phyloP scores from a whole-genome alignment of 257 asterid genomes.

The Euphrasia confusa region DNA sequence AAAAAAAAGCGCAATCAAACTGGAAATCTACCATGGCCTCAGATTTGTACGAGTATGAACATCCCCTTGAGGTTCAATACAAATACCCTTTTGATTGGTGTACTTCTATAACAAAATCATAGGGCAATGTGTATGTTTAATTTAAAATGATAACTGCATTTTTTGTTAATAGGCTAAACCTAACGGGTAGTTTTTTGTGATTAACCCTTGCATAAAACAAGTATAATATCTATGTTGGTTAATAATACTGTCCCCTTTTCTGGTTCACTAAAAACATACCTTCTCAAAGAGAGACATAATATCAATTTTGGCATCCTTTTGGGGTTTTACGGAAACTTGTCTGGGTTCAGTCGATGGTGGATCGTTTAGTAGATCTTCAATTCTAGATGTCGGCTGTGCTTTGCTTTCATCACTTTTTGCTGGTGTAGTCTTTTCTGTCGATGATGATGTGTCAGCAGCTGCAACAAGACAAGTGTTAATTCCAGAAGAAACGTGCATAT shows the following conservation, averaged over 20 bases:
- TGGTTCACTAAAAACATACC: constrained; percentile 39
- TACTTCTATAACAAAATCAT: no score
- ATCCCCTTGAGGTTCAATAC: background rate
- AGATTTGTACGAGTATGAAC: background rate
- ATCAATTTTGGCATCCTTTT: constrained; percentile 74
- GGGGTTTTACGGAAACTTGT: constrained; percentile 44
- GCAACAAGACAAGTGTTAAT: constrained; percentile 28
- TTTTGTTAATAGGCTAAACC: no score
- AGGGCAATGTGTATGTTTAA: no score
- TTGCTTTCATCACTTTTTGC: constrained; percentile 35
- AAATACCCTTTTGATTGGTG: no score
- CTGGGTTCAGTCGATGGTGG: constrained; percentile 53
- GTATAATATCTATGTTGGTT: no score
- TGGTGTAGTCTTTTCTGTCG: constrained; percentile 37
- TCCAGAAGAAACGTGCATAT: constrained; percentile 7
- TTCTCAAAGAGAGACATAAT: constrained; percentile 96
- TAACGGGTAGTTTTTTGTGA: no score
- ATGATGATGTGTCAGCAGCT: constrained; percentile 72
- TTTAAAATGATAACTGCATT: no score
- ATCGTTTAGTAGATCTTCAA: constrained; percentile 80
- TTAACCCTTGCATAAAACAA: no score
- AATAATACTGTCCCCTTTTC: no score
- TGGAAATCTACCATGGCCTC: constrained; percentile 2
- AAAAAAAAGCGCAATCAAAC: background rate
- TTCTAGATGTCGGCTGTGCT: constrained; percentile 49